A percentile compares a stretch with the other conserved stretches of the same genome.
These are phyloP conservation scores for Grigorovia transvaalensis DNA, from an alignment of 805 yeast genomes.

Conservation along the genomic window DNA sequence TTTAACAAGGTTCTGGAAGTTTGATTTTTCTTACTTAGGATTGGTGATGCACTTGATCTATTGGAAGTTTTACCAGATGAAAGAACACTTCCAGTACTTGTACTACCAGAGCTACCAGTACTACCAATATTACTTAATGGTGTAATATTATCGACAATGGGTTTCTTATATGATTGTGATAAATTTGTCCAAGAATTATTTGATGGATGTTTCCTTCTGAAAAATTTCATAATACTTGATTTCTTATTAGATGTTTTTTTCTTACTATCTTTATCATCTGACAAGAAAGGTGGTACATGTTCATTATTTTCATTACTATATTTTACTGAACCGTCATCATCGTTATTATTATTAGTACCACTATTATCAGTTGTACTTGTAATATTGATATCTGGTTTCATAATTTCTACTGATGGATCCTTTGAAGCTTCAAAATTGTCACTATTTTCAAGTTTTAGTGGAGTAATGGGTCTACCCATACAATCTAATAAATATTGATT, in stretches of 20 bases:
- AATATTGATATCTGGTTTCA: neutral
- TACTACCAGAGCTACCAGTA: neutral
- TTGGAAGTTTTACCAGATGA: neutral
- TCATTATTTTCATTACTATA: neutral
- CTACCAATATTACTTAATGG: neutral
- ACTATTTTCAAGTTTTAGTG: neutral
- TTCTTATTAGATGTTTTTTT: slow-evolving; percentile 7
- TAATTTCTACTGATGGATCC: neutral
- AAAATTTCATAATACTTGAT: slow-evolving; percentile 21
- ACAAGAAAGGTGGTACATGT: neutral
- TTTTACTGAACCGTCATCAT: neutral
- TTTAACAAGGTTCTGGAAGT: neutral
- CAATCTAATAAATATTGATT: slow-evolving; percentile 14
- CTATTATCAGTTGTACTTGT: neutral
- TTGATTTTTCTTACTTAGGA: neutral
- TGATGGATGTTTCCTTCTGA: slow-evolving; percentile 18
- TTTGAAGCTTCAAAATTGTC: neutral
- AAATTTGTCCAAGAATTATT: neutral
- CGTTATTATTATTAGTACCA: neutral
- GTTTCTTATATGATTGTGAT: neutral
- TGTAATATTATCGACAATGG: neutral
- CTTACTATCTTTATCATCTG: neutral
- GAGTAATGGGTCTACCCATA: slow-evolving; percentile 10
- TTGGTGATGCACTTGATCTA: slow-evolving; percentile 1
- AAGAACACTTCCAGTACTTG: neutral